Evolutionary conservation across 2,329 filamentous ascomycete genomes (phyloP).

Genomic region (Metarhizium brunneum): DNA sequence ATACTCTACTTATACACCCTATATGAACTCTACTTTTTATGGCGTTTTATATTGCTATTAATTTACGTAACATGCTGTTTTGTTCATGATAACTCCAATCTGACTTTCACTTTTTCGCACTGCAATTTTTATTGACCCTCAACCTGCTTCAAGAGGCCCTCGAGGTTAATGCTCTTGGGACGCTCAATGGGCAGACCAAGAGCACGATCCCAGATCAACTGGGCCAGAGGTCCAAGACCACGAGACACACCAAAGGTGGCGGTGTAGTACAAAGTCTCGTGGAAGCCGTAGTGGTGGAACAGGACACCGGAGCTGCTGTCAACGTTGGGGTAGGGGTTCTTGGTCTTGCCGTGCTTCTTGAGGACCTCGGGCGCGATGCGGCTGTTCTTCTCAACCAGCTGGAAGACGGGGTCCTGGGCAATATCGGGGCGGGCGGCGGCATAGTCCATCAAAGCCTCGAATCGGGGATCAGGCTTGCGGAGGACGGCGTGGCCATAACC

Average conservation of each 20-base stretch:
- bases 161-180: constrained; percentile 93
- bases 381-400: constrained; percentile 87
- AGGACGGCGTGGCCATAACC: constrained; percentile 95
- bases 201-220: constrained; percentile 93
- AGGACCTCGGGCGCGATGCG: constrained; percentile 85
- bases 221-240: constrained; percentile 78
- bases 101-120: not conserved
- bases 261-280: constrained; percentile 91
- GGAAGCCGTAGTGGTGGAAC: constrained; percentile 97
- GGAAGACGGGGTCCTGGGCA: constrained; percentile 78
- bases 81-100: not conserved
- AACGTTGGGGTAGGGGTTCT: constrained; percentile 96
- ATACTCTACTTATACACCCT: no score
- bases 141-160: constrained; percentile 67
- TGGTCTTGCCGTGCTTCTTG: constrained; percentile 94
- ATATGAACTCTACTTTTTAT: not conserved
- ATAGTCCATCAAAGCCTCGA: constrained; percentile 95
- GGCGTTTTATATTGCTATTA: not conserved
- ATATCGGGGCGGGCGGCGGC: constrained; percentile 79
- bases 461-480: constrained; percentile 92
- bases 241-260: constrained; percentile 61
- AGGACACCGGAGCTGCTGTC: constrained; percentile 88
- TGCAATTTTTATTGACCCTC: constrained; percentile 29
- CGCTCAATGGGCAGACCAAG: constrained; percentile 92
- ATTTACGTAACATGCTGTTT: not conserved